Evolutionary conservation across 495 filamentous ascomycete genomes (phyloP), one percentile per base, ranked within the genome.

Genomic region (Trichoderma virens): DNA sequence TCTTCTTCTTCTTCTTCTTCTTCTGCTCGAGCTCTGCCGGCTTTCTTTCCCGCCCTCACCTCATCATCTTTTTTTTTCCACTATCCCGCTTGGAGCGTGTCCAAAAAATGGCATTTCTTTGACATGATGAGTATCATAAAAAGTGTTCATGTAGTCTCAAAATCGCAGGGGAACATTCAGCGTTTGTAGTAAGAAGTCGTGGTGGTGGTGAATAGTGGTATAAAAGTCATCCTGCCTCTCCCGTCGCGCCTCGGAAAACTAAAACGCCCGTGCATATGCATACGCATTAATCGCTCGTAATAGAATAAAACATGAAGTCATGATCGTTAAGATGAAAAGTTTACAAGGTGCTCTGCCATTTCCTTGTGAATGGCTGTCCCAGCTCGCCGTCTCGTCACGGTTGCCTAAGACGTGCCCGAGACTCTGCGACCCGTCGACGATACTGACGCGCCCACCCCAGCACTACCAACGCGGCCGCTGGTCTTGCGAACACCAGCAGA

Each of bases 381-480:
- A 59, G 35, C 62, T 66, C 62, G 47, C 1, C 60, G 59, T 31
- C 51, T 68, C 20, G 14, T 69, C 60, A 63, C 27, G n/a, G 28
- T 28, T 32, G 25, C 23, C 61, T 62, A 62, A 8, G 61, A 62
- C 27, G 61, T 41, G 43, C 76, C 79, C 32, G 78, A 80, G 51
- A 79, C 69, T 71, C 80, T 82, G 38, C 79, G 71, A 20, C 69
- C 67, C 20, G 73, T 66, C 9, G 69, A 66, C 14, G 73, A 64
- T 41, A 71, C 71, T 16, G 73, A 64, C 25, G 65, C 67, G 35
- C 69, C 64, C 13, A 68, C 70, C 28, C 87, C 86, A 18, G 88
- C 78, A 71, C 93, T 96, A 8, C 92, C 92, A n/a, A 97, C 82
- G 9, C 93, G 85, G n/a, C 92, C 91, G 73, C 92, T 97, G 6